Percentiles rank a stretch among this genome's conserved stretches.
These are phyloP conservation scores for Fusarium cyanostomum DNA, from an alignment of 2,329 filamentous ascomycete genomes.

Conservation along the genomic window DNA sequence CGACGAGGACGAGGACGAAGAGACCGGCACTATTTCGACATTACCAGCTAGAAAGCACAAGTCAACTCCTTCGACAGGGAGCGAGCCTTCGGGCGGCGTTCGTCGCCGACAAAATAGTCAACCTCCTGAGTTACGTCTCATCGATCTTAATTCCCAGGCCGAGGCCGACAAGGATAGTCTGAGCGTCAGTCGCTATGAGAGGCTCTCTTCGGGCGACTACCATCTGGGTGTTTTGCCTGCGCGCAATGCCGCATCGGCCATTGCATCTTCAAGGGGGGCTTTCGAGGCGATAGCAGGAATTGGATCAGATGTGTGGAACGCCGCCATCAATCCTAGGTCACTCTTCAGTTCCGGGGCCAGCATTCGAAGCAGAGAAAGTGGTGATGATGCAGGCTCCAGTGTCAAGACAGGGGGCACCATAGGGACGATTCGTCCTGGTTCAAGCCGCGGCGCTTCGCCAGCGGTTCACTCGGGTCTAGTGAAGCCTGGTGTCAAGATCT, in stretches of 20 bases:
- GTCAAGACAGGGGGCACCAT: constrained; percentile 53
- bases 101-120: constrained; percentile 80
- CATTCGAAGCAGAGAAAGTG: constrained; percentile 69
- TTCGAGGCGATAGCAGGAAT: constrained; percentile 79
- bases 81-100: constrained; percentile 71
- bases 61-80: constrained; percentile 56
- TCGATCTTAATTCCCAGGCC: constrained; percentile 87
- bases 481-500: constrained; percentile 75
- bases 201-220: constrained; percentile 88
- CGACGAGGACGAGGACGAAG: constrained; percentile 61
- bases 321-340: constrained; percentile 84
- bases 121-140: constrained; percentile 88
- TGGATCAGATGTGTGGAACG: constrained; percentile 86
- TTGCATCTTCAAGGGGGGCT: constrained; percentile 73
- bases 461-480: constrained; percentile 64
- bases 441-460: constrained; percentile 40
- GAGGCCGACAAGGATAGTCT: constrained; percentile 89
- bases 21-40: neutral
- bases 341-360: constrained; percentile 90
- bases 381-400: constrained; percentile 64
- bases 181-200: constrained; percentile 86
- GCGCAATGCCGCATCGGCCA: constrained; percentile 70
- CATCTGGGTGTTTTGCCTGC: constrained; percentile 87
- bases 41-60: constrained; percentile 52
- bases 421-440: constrained; percentile 44